Percentiles rank a stretch among this genome's conserved stretches.
phyloP scores from a whole-genome alignment of 2,329 filamentous ascomycete species.

The Celoporthe dispersa region DNA sequence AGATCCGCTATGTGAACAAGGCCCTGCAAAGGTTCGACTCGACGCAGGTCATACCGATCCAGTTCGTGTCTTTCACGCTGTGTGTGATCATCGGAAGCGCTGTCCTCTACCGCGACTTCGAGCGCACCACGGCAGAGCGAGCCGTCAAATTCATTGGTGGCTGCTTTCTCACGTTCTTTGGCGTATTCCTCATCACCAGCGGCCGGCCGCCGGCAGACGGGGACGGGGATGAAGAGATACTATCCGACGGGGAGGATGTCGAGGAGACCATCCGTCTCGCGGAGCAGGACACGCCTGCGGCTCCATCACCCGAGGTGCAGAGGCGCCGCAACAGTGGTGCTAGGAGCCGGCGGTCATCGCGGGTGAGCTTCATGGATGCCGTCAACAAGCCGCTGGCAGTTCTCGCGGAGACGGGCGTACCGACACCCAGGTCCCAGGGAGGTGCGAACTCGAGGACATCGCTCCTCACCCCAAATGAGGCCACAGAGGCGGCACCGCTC shows the following conservation, averaged over 20 bases:
- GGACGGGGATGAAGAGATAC: slow-evolving; percentile 60
- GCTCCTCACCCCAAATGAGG: slow-evolving; percentile 37
- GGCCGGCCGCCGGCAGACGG: slow-evolving; percentile 67
- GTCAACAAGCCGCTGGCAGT: slow-evolving; percentile 43
- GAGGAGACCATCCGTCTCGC: slow-evolving; percentile 67
- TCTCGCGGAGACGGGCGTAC: slow-evolving; percentile 42
- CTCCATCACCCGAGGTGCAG: slow-evolving; percentile 41
- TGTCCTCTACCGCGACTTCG: slow-evolving; percentile 92
- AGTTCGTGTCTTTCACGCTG: slow-evolving; percentile 95
- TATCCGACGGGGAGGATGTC: slow-evolving; percentile 61
- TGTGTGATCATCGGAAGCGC: slow-evolving; percentile 95
- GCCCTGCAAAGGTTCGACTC: slow-evolving; percentile 90
- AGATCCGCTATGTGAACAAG: slow-evolving; percentile 94
- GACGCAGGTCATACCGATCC: slow-evolving; percentile 95
- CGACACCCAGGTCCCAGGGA: slow-evolving; percentile 42
- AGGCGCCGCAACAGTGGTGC: slow-evolving; percentile 34
- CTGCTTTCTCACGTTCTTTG: slow-evolving; percentile 89
- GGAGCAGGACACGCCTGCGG: slow-evolving; percentile 55
- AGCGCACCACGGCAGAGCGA: slow-evolving; percentile 74
- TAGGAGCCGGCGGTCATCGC: slow-evolving; percentile 54
- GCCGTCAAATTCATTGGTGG: slow-evolving; percentile 87
- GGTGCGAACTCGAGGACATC: slow-evolving; percentile 34
- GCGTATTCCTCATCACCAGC: slow-evolving; percentile 96
- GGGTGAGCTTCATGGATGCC: slow-evolving; percentile 48
- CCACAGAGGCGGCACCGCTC: slow-evolving; percentile 44